These are phyloP conservation scores for Fusarium papillatum DNA, from an alignment of 2,329 filamentous ascomycete genomes.

Conservation along the genomic window DNA sequence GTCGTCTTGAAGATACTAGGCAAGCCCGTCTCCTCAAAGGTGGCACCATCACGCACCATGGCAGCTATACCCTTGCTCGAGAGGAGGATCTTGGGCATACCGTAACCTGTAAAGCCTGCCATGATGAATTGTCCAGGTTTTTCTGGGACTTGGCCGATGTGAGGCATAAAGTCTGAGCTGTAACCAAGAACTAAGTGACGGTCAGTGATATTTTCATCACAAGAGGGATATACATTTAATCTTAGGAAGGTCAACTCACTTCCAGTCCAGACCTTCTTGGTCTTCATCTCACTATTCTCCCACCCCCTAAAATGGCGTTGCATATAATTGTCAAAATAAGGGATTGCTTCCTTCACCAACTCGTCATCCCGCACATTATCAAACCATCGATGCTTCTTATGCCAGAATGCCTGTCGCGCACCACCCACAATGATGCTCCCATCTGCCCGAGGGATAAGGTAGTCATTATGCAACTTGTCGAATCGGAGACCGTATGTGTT, in stretches of 20 bases:
- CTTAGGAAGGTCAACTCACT: conserved; percentile 22
- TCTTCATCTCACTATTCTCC: conserved; percentile 55
- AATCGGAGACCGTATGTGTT: conserved; percentile 45
- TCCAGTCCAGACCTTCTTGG: conserved; percentile 46
- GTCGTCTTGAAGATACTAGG: conserved; percentile 34
- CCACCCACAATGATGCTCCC: conserved; percentile 52
- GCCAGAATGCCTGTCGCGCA: conserved; percentile 47
- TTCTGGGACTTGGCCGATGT: conserved; percentile 54
- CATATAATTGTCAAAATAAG: conserved; percentile 64
- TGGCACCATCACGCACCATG: conserved; percentile 51
- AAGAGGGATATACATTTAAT: neutral
- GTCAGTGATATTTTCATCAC: neutral
- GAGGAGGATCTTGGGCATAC: conserved; percentile 61
- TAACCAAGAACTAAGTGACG: conserved; percentile 53
- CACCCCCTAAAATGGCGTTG: conserved; percentile 61
- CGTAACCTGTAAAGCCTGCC: conserved; percentile 65
- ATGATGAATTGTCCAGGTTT: conserved; percentile 55
- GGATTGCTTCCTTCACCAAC: conserved; percentile 55
- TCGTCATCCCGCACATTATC: conserved; percentile 49
- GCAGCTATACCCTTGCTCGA: conserved; percentile 55
- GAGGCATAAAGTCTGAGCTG: conserved; percentile 56
- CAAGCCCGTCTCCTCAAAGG: conserved; percentile 53
- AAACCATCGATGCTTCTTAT: conserved; percentile 31
- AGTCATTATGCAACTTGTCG: conserved; percentile 43
- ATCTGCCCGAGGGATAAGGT: conserved; percentile 59